Base-by-base conservation (phyloP, 2,329 filamentous ascomycete species). In the Calonectria pauciramosa region DNA sequence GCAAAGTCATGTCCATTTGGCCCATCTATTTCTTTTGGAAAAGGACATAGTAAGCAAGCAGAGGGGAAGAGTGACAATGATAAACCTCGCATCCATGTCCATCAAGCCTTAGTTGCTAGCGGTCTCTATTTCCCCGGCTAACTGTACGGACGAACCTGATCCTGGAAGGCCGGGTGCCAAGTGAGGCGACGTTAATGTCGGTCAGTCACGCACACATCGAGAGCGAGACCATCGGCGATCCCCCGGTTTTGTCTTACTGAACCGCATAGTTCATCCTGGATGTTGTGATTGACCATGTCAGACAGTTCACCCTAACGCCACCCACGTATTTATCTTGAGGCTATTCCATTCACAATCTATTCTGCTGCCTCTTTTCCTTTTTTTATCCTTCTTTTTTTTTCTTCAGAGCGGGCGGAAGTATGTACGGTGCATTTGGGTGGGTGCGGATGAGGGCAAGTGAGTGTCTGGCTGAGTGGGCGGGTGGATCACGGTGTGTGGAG, bases 401-500 rank as follows among this genome's bases (percentile, higher is more conserved):
- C 28, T n/a, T 20, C n/a, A 8, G 34, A 38, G 34, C n/a, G n/a
- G 56, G 32, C 8, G 13, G n/a, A 38, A 38, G 8, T 4, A 60
- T 38, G 32, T 23, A 16, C 13, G 34, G 56, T 38, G 23, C 30
- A 14, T 36, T 41, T 32, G 47, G 51, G 54, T 56, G 71, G 44
- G 47, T 64, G 54, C 32, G 52, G 60, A 52, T 36, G 26, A 71
- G 32, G 59, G 56, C 23, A 23, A 16, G 28, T 34, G 54, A 60
- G 36, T 63, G 44, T 47, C 36, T 63, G 23, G 36, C 14, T 8
- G 64, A 51, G 66, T 72, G 70, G 70, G 65, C 59, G 47, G 60
- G 52, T 54, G 64, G 64, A 68, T 60, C 54, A 52, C 38, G 30
- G 28, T 38, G 52, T 56, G 64, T 64, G 70, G 51, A 71, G 51